Conservation (phyloP, 495 filamentous ascomycete species). For the Aspergillus bridgeri region DNA sequence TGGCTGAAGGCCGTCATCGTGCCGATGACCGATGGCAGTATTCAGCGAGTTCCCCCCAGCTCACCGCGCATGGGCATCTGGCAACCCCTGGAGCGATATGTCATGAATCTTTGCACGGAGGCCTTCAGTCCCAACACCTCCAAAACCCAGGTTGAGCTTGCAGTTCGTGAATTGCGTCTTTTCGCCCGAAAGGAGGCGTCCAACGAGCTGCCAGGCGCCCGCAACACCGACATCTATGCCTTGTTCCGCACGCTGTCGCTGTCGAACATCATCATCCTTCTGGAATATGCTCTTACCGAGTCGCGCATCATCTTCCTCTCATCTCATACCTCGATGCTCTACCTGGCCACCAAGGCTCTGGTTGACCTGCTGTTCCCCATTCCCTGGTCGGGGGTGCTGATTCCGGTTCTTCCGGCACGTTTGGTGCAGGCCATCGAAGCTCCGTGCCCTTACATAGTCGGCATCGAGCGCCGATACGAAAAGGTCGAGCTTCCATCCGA, state of each 20-base stretch:
- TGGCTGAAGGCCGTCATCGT: slow-evolving; percentile 91
- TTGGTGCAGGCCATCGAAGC: slow-evolving; percentile 88
- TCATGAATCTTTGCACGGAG: slow-evolving; percentile 96
- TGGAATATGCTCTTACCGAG: slow-evolving; percentile 91
- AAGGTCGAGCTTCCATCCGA: slow-evolving; percentile 90
- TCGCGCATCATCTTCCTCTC: slow-evolving; percentile 94
- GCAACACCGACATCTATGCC: slow-evolving; percentile 90
- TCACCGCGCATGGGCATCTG: slow-evolving; percentile 92
- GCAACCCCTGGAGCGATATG: slow-evolving; percentile 95
- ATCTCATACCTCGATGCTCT: slow-evolving; percentile 93
- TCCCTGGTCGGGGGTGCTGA: slow-evolving; percentile 89
- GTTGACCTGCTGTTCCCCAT: slow-evolving; percentile 84
- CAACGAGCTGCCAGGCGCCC: slow-evolving; percentile 90
- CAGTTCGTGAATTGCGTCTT: slow-evolving; percentile 82
- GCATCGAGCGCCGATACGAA: slow-evolving; percentile 91
- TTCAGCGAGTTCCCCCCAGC: slow-evolving; percentile 78
- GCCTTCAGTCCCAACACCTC: slow-evolving; percentile 88
- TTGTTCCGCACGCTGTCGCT: slow-evolving; percentile 86
- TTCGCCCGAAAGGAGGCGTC: slow-evolving; percentile 89
- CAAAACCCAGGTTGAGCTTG: slow-evolving; percentile 91
- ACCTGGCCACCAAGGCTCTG: slow-evolving; percentile 81
- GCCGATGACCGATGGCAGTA: slow-evolving; percentile 85
- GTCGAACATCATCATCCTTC: slow-evolving; percentile 84
- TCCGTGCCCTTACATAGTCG: slow-evolving; percentile 95
- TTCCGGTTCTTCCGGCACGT: slow-evolving; percentile 84